These are phyloP conservation scores for Metschnikowia lachancei DNA, from an alignment of 805 yeast genomes.

Conservation along the genomic window DNA sequence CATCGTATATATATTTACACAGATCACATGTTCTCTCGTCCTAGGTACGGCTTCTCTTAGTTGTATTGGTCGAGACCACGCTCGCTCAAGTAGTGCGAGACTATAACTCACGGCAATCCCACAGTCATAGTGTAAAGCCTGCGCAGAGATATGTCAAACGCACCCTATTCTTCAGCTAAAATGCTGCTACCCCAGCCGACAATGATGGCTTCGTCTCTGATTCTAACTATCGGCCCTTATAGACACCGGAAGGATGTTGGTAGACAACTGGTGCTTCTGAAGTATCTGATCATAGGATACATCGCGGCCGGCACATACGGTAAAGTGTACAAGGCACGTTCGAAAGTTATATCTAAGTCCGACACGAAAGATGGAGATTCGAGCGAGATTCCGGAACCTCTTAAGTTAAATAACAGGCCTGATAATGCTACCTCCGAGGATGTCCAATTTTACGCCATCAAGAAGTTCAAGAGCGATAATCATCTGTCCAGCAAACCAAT, in stretches of 20 bases:
- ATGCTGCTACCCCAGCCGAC: conserved; percentile 20
- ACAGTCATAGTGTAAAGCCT: background rate
- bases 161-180: background rate
- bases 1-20: no score
- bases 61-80: background rate
- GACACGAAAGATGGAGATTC: conserved; percentile 17
- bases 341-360: conserved; percentile 23
- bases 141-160: conserved; percentile 1
- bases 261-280: conserved; percentile 73
- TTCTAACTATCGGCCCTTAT: conserved; percentile 43
- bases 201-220: conserved; percentile 40
- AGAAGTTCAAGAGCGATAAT: conserved; percentile 87
- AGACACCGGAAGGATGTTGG: conserved; percentile 56
- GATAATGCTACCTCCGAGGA: conserved; percentile 10
- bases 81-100: conserved; percentile 1
- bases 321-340: conserved; percentile 83
- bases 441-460: conserved; percentile 68
- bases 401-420: background rate
- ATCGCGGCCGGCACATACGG: conserved; percentile 99
- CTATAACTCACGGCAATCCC: background rate
- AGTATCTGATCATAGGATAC: conserved; percentile 86
- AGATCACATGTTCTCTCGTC: no score
- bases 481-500: conserved; percentile 31
- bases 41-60: background rate
- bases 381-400: conserved; percentile 8